Conservation (phyloP, 768 basidiomycete genomes). For the Hirschioporus abietinus region DNA sequence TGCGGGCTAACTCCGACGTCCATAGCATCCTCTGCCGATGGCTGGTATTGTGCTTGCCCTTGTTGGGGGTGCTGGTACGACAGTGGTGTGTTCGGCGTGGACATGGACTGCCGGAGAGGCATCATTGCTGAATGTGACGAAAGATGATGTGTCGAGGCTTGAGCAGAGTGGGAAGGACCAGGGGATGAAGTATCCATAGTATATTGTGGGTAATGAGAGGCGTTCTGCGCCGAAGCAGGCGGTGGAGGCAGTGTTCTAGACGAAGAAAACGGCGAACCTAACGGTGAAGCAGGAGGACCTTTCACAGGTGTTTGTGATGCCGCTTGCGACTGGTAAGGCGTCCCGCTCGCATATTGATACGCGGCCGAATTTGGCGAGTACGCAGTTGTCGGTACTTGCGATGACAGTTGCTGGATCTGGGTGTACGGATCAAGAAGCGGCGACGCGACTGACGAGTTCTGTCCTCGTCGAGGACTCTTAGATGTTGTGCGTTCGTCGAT, state of each 20-base stretch:
- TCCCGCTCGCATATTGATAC: slow-evolving; percentile 34
- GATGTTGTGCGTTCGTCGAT: slow-evolving; percentile 44
- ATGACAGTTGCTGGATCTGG: slow-evolving; percentile 39
- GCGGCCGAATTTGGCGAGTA: slow-evolving; percentile 57
- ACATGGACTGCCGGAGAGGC: slow-evolving; percentile 49
- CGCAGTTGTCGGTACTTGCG: slow-evolving; percentile 26
- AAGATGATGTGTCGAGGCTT: slow-evolving; percentile 42
- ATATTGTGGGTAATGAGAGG: slow-evolving; percentile 58
- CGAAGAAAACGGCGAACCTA: not conserved
- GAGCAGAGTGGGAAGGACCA: slow-evolving; percentile 42
- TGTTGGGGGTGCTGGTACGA: slow-evolving; percentile 55
- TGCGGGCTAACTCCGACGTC: slow-evolving; percentile 56
- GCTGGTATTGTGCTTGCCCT: slow-evolving; percentile 49
- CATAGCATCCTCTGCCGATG: slow-evolving; percentile 63
- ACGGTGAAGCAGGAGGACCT: not conserved
- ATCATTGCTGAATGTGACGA: slow-evolving; percentile 36
- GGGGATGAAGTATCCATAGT: slow-evolving; percentile 64
- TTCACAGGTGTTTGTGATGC: slow-evolving; percentile 41
- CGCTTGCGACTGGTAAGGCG: slow-evolving; percentile 44
- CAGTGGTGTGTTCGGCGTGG: slow-evolving; percentile 69
- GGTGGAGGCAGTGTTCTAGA: slow-evolving; percentile 1
- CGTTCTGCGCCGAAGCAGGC: slow-evolving; percentile 31
- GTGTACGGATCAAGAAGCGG: slow-evolving; percentile 73
- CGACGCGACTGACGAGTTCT: slow-evolving; percentile 26
- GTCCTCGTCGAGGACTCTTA: slow-evolving; percentile 35